Evolutionary conservation across 768 basidiomycete species (phyloP).

Genomic region (Boletus insuetus): DNA sequence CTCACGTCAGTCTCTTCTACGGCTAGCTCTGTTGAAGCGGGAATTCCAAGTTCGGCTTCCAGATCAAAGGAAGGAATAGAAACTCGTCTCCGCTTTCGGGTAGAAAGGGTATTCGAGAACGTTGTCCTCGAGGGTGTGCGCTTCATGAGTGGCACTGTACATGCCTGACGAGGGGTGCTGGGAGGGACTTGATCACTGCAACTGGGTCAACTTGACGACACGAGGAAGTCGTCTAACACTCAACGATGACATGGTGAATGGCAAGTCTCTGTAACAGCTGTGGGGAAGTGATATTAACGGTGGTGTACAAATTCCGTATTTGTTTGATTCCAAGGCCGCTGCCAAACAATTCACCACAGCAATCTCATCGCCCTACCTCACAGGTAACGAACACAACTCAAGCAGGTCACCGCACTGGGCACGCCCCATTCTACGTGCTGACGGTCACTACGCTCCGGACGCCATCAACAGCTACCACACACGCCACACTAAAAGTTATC

Average conservation of each 20-base stretch:
- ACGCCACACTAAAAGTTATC: constrained; percentile 1
- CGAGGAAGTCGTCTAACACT: constrained; percentile 17
- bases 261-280: neutral
- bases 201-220: constrained; percentile 15
- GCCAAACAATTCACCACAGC: constrained; percentile 25
- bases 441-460: neutral
- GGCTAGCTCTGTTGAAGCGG: constrained; percentile 10
- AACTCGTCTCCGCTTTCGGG: constrained; percentile 40
- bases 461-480: neutral
- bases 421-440: neutral
- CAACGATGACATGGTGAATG: constrained; percentile 29
- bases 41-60: constrained; percentile 31
- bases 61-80: constrained; percentile 41
- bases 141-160: constrained; percentile 31
- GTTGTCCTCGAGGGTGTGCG: constrained; percentile 38
- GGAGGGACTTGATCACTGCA: constrained; percentile 25
- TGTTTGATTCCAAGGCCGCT: constrained; percentile 24
- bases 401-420: neutral
- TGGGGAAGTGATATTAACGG: neutral
- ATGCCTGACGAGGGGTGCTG: constrained; percentile 25
- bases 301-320: neutral
- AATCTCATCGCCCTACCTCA: neutral
- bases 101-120: constrained; percentile 39
- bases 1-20: constrained; percentile 32
- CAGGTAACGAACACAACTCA: too few species aligned